A percentile compares a stretch with the other conserved stretches of the same genome.
Conservation (phyloP, 108 stramenopile species). For the Skeletonema marinoi region DNA sequence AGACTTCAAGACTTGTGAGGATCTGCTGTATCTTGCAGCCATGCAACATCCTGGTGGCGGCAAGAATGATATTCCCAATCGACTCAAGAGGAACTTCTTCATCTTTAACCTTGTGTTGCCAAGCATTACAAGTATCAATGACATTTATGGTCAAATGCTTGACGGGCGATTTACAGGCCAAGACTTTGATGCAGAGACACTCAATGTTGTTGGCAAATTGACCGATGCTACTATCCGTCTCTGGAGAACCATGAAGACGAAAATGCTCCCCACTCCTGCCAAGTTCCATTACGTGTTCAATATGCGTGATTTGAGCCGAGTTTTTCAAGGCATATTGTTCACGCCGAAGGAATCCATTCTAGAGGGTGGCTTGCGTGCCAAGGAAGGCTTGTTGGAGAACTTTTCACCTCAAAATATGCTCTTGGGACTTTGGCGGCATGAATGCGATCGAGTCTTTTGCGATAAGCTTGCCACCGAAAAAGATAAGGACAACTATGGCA, state of each 20-base stretch:
- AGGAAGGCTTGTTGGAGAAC: constrained; percentile 45
- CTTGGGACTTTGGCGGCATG: constrained; percentile 84
- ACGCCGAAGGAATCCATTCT: constrained; percentile 81
- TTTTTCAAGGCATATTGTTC: constrained; percentile 90
- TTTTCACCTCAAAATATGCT: constrained; percentile 62
- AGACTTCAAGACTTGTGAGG: constrained; percentile 91
- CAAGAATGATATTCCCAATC: constrained; percentile 91
- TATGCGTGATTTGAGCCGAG: constrained; percentile 88
- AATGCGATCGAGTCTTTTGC: constrained; percentile 88
- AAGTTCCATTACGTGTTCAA: constrained; percentile 95
- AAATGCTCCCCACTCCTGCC: constrained; percentile 92
- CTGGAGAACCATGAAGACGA: constrained; percentile 82
- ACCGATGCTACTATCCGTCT: constrained; percentile 82
- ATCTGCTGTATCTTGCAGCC: constrained; percentile 84
- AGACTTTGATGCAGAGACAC: constrained; percentile 60
- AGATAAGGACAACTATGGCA: constrained; percentile 80
- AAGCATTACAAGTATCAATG: constrained; percentile 88
- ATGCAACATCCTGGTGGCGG: constrained; percentile 93
- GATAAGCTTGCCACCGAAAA: constrained; percentile 87
- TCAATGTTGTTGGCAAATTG: constrained; percentile 64
- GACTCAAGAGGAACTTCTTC: constrained; percentile 92
- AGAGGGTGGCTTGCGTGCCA: constrained; percentile 62
- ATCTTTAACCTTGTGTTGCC: constrained; percentile 91
- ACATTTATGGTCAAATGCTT: constrained; percentile 94
- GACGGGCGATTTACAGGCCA: constrained; percentile 66